Percentiles rank a stretch among this genome's conserved stretches.
Conservation (phyloP, 2,329 filamentous ascomycete genomes). For the Colletotrichum aenigma region DNA sequence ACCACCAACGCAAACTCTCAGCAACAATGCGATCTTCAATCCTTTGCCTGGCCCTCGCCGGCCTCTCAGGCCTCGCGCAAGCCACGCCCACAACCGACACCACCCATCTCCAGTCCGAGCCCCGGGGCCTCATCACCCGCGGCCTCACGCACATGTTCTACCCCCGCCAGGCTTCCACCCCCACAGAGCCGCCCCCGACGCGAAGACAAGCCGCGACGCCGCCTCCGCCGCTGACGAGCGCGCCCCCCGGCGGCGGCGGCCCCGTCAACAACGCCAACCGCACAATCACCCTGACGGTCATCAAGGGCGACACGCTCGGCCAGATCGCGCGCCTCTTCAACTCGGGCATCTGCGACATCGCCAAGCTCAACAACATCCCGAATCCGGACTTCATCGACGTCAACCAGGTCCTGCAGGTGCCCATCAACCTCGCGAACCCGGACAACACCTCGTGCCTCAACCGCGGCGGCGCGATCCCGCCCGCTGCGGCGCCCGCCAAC, state of each 20-base stretch:
- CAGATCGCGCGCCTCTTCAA: slow-evolving; percentile 5
- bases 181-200: not conserved
- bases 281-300: not conserved
- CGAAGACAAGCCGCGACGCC: not conserved
- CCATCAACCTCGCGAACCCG: slow-evolving; percentile 5
- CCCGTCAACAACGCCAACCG: not conserved
- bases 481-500: not conserved
- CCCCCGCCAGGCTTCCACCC: not conserved
- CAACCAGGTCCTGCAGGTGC: not conserved
- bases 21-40: slow-evolving; percentile 4
- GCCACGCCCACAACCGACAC: not conserved
- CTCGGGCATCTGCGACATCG: slow-evolving; percentile 19
- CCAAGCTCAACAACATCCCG: slow-evolving; percentile 2
- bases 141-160: not conserved
- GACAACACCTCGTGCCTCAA: slow-evolving; percentile 12
- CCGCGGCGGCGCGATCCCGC: not conserved
- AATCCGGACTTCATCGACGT: slow-evolving; percentile 4
- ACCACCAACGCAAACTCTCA: not conserved
- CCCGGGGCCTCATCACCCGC: not conserved
- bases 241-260: not conserved
- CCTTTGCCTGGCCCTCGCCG: not conserved
- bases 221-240: not conserved
- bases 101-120: not conserved
- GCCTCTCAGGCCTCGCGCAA: not conserved
- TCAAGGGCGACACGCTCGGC: not conserved